Evolutionary conservation across 805 yeast genomes (phyloP).

Genomic region (Wickerhamiella slavikovae): DNA sequence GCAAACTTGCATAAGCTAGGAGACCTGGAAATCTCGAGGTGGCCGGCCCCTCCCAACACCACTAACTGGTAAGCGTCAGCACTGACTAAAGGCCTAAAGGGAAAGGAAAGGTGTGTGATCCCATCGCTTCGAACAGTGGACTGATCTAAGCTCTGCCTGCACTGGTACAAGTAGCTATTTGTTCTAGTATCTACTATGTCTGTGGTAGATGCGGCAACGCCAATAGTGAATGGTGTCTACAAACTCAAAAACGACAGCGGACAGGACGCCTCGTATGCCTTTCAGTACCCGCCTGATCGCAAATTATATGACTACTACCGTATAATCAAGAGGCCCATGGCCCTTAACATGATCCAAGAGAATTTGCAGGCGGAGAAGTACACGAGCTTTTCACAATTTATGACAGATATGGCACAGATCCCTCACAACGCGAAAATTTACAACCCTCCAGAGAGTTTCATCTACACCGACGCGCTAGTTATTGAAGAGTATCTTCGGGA

Average conservation of each 20-base stretch:
- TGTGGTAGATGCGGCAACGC: slow-evolving; percentile 4
- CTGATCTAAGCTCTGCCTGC: no score
- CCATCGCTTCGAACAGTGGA: no score
- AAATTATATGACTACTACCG: slow-evolving; percentile 64
- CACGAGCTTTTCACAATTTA: slow-evolving; percentile 41
- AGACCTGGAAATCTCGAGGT: no score
- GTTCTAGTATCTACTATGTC: no score
- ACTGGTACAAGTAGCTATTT: no score
- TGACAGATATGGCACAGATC: slow-evolving; percentile 63
- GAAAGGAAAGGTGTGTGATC: no score
- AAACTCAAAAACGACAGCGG: slow-evolving; percentile 19
- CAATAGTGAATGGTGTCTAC: slow-evolving; percentile 17
- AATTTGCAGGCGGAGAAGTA: slow-evolving; percentile 35
- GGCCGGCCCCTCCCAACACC: no score
- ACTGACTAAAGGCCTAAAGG: no score
- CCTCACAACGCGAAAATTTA: slow-evolving; percentile 79
- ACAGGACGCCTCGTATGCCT: slow-evolving; percentile 29
- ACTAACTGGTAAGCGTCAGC: no score
- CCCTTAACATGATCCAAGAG: slow-evolving; percentile 46
- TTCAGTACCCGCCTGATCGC: slow-evolving; percentile 53
- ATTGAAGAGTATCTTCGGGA: slow-evolving; percentile 31
- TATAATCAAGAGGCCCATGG: slow-evolving; percentile 59
- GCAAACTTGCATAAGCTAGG: no score
- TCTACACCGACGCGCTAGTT: slow-evolving; percentile 46
- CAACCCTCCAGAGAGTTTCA: slow-evolving; percentile 47